Conservation (phyloP, 2,329 filamentous ascomycete genomes). For the Aspergillus costaricaensis region DNA sequence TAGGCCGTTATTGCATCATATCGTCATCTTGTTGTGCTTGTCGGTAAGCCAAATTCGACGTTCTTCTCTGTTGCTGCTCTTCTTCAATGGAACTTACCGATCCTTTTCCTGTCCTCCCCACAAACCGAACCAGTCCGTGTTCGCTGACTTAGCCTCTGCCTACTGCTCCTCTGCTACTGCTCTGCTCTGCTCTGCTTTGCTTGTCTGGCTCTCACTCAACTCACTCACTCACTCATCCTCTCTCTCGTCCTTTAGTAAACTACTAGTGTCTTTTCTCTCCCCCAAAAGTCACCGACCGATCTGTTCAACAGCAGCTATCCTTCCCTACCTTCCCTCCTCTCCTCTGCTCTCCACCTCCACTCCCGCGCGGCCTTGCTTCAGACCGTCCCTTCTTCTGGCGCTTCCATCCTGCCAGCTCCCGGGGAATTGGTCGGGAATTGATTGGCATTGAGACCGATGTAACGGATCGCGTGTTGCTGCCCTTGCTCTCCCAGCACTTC, state of each 20-base stretch:
- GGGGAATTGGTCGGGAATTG: conserved; percentile 18
- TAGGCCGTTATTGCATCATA: conserved; percentile 3
- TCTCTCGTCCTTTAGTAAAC: neutral
- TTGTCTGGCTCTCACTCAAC: neutral
- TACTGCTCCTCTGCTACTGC: too few species aligned
- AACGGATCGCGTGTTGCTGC: conserved; percentile 26
- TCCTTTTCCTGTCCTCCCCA: conserved; percentile 1
- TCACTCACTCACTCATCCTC: conserved; percentile 1
- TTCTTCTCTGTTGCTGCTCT: neutral
- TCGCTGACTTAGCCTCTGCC: neutral
- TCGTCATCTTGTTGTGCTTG: neutral
- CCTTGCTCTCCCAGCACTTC: conserved; percentile 24
- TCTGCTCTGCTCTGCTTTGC: too few species aligned
- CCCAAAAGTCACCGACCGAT: neutral
- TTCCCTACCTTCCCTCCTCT: neutral
- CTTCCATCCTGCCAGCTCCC: conserved; percentile 5
- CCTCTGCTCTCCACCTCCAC: neutral
- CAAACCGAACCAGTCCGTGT: conserved; percentile 2
- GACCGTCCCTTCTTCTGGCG: neutral
- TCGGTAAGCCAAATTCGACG: neutral
- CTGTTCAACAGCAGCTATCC: neutral
- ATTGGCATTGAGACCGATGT: conserved; percentile 26
- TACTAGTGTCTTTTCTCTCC: neutral
- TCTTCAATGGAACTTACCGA: neutral
- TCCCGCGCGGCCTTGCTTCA: conserved; percentile 1